Percentiles rank a stretch among this genome's conserved stretches.
Conservation (phyloP, 345 rosid species). For the Turnera subulata region DNA sequence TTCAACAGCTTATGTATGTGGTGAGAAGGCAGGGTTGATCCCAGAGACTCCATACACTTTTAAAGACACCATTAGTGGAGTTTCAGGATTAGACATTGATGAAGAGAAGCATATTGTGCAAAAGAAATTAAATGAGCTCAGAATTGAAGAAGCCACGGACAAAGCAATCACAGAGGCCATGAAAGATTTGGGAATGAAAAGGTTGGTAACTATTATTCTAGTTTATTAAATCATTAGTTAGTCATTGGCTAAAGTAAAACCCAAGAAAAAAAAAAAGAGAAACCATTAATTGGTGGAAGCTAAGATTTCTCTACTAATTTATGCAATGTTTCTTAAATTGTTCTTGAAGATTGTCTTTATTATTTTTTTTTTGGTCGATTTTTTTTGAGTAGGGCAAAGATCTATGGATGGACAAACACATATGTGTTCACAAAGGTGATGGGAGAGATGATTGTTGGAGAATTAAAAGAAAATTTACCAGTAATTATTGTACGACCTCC, state of each 20-base stretch:
- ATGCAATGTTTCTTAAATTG: too few species aligned
- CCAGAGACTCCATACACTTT: constrained; percentile 32
- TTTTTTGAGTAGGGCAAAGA: constrained; percentile 14
- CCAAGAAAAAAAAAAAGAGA: too few species aligned
- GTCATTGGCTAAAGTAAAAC: too few species aligned
- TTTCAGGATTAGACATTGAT: constrained; percentile 38
- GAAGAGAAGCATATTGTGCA: constrained; percentile 39
- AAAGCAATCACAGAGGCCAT: constrained; percentile 35
- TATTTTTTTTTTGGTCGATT: too few species aligned
- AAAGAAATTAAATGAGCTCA: constrained; percentile 40
- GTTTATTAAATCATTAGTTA: too few species aligned
- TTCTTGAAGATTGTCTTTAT: too few species aligned
- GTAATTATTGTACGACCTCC: constrained; percentile 15
- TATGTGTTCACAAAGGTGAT: constrained; percentile 24
- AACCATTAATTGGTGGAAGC: too few species aligned
- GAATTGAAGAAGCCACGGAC: constrained; percentile 27
- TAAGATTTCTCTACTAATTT: too few species aligned
- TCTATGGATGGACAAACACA: constrained; percentile 22
- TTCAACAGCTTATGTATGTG: constrained; percentile 30
- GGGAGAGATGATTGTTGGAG: constrained; percentile 20
- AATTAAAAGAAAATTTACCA: constrained; percentile 12
- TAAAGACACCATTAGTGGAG: constrained; percentile 55
- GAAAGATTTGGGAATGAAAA: constrained; percentile 52
- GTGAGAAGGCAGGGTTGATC: constrained; percentile 45
- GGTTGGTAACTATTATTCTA: constrained; percentile 30